Base-by-base conservation (phyloP, 2,329 filamentous ascomycete genomes). In the Ophiobolus disseminans region DNA sequence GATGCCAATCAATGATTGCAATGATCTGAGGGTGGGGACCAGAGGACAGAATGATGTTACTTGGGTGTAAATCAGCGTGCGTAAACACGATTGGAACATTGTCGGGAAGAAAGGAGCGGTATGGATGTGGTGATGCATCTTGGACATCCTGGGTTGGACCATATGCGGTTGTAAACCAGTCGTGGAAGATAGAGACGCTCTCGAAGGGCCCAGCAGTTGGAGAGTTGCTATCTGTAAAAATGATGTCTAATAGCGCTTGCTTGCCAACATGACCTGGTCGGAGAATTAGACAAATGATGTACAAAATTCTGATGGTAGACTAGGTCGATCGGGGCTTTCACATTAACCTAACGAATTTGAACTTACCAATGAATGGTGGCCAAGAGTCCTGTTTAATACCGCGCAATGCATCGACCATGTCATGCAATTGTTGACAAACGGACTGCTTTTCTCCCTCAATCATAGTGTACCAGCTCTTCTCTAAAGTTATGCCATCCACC, bases 61-160 rank as follows among this genome's bases (percentile, higher is more conserved):
- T 55, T 23, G 44, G 53, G 31, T 57, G 57, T 25, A 63, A 35
- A 44, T 61, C 58, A 14, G 41, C 58, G 28, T 63, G 58, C 23
- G 60, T 60, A 40, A 58, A 58, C 2, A 61, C 49, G 22, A 61
- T 58, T 9, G 46, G 36, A n/a, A 25, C 21, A 21, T 56, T 26
- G 41, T 60, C 57, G 14, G 53, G 49, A 17, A 60, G 44, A 28
- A 45, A 50, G 17, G 28, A 39, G 38, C 57, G 55, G 36, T 52
- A 55, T 32, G 57, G 55, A 55, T 62, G 45, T 40, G 51, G 37
- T n/a, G 51, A 23, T 51, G 4, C 16, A 30, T 50, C 41, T 40
- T 49, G 32, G 32, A 34, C 42, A 40, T 53, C 11, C 31, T 20
- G 10, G 21, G 11, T 35, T 20, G 42, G 46, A n/a, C 49, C 47